Base-by-base conservation (phyloP, 2,329 filamentous ascomycete genomes). In the Fusarium sacchari region DNA sequence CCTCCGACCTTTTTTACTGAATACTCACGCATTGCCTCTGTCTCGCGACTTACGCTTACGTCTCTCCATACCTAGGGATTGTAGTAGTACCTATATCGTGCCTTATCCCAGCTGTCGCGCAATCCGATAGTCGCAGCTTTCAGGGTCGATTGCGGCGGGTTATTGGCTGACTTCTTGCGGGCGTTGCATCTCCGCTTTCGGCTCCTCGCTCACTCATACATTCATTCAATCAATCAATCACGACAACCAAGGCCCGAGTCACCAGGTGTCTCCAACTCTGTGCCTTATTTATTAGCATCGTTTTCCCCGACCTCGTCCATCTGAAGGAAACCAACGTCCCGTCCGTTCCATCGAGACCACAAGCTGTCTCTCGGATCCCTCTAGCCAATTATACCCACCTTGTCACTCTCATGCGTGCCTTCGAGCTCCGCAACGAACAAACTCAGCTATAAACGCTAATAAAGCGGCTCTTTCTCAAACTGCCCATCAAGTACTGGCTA, bases 111-210 rank as follows among this genome's bases (percentile, higher is more conserved):
- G 50, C 60, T 72, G 59, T 74, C 68, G 72, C 68, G 60, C 60
- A 75, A 75, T 74, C 74, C 74, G 65, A 74, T 76, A 73, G 72
- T 73, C 66, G 71, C 71, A 73, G 61, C 58, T 74, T 62, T 63
- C 71, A 69, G 55, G 34, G 32, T 75, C 65, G 74, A 77, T 78
- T 77, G 72, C 72, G 53, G 55, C 62, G 52, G 52, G 60, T 67
- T 56, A 77, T 78, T 77, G 74, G 76, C 61, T 67, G 59, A 52
- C 56, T 64, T 58, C 37, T 60, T 73, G 65, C 75, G 67, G 65
- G 64, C 75, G 71, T 69, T 67, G 58, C 64, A 74, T 61, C 76
- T 78, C 76, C 76, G 76, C 64, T 78, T 78, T 78, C 76, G 76
- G 76, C 71, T 77, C 52, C 72, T 78, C 71, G 67, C 75, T 76